Evolutionary conservation across 225 moss, liverwort and hornwort genomes (phyloP).

Genomic region (Takakia lepidozioides): DNA sequence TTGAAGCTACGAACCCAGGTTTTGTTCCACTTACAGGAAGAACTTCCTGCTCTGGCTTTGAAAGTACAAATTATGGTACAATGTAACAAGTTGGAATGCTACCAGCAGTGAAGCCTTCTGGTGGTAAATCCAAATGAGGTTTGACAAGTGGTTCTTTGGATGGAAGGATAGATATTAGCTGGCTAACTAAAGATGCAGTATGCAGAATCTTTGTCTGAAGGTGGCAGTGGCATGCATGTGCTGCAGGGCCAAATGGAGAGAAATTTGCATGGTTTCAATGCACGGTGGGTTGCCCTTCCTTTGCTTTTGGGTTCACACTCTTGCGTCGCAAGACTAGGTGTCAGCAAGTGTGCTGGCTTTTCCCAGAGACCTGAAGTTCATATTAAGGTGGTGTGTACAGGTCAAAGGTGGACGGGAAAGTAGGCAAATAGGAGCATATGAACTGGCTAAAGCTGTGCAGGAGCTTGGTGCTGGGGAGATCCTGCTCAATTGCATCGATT

Average conservation of each 20-base stretch:
- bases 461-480: conserved; percentile 96
- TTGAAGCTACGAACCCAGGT: conserved; percentile 66
- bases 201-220: too few species aligned
- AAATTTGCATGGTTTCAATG: conserved; percentile 95
- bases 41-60: too few species aligned
- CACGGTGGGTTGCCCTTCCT: conserved; percentile 46
- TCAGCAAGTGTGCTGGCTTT: too few species aligned
- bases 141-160: too few species aligned
- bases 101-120: too few species aligned
- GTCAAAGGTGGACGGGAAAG: conserved; percentile 88
- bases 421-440: conserved; percentile 90
- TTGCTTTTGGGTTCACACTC: conserved; percentile 7
- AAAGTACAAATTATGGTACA: too few species aligned
- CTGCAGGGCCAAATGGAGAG: conserved; percentile 87
- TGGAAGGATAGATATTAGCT: too few species aligned
- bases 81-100: too few species aligned
- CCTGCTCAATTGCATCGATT: conserved; percentile 90
- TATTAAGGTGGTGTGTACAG: conserved; percentile 28
- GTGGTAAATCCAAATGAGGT: too few species aligned
- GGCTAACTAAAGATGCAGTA: too few species aligned
- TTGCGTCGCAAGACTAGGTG: too few species aligned
- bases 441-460: conserved; percentile 86
- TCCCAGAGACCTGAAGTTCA: neutral
- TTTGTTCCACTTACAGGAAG: neutral
- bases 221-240: too few species aligned